Evolutionary conservation across 441 rosid genomes (phyloP), one percentile per base, ranked within the genome.

Genomic region (Macaranga tanarius): DNA sequence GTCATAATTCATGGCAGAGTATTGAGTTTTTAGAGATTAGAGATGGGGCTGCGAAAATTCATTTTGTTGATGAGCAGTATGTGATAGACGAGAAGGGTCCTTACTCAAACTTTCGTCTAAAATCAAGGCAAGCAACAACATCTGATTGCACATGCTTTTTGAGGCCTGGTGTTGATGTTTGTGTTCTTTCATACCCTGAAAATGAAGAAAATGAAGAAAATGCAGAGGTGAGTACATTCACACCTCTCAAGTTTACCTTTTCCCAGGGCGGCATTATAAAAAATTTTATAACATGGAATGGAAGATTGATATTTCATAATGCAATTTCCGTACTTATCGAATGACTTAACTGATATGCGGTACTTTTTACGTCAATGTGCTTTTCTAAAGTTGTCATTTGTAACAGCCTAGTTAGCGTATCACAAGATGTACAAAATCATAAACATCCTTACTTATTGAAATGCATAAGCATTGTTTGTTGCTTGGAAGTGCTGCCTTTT

Each of bases 101-200:
- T 0, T 77, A 74, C 78, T 62, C 95, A 34, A 84, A 87, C 73
- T 77, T 92, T 62, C 95, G 98, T 47, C 52, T 92, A 28, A 89
- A 83, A 84, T 89, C 99, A 31, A 90, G 96, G 83, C 82, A 59
- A 73, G 92, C 99, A 22, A 84, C 80, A 31, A 62, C 77, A 71
- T 75, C 73, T 20, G 97, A 95, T 70, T 95, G 98, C 77, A 88
- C 84, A 47, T 90, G 96, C 78, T 85, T 87, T 76, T 76, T 95
- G 74, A 85, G 99, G 76, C 90, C 93, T 47, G 87, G 88, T 17
- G 50, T 92, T 76, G 99, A 95, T 77, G 78, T 95, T 75, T 91
- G 96, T 28, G 84, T 91, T 62, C 86, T 88, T 66, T 74, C 84
- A 77, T 22, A 71, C 26, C 54, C 86, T 17, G 28, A 70, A 44